Conservation (phyloP, 164 flowering plant genomes). For the Sedum album region DNA sequence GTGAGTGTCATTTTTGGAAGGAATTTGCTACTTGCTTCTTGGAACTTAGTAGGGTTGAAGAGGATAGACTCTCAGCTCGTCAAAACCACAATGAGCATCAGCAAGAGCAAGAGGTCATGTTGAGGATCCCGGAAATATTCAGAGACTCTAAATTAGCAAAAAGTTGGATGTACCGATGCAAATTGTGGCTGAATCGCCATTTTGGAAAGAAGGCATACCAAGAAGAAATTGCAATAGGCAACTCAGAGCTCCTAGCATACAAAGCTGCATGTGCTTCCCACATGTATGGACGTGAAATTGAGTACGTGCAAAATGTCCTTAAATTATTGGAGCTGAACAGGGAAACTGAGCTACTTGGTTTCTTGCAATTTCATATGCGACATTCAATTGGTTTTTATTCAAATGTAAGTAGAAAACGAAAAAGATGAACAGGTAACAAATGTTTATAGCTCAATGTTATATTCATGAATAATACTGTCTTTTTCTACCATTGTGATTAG, state of each 20-base stretch:
- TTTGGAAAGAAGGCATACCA: constrained; percentile 31
- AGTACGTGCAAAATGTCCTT: not conserved
- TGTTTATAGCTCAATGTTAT: not conserved
- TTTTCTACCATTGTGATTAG: too few species aligned
- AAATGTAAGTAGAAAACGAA: not conserved
- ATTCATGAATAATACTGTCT: too few species aligned
- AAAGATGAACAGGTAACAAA: not conserved
- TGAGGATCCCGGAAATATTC: constrained; percentile 29
- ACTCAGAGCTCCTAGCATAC: constrained; percentile 39
- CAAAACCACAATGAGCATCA: constrained; percentile 19
- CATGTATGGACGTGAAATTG: constrained; percentile 6
- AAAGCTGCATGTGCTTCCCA: constrained; percentile 68
- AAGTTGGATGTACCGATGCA: constrained; percentile 55
- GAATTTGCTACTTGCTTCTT: constrained; percentile 60
- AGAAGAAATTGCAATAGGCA: constrained; percentile 50
- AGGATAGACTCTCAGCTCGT: constrained; percentile 45
- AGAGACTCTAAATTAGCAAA: constrained; percentile 25
- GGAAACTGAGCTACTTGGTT: not conserved
- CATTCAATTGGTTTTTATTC: constrained; percentile 7
- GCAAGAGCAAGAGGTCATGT: not conserved
- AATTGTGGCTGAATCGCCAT: constrained; percentile 73
- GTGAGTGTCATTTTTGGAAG: constrained; percentile 40
- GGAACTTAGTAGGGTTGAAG: constrained; percentile 39
- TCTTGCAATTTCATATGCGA: constrained; percentile 7
- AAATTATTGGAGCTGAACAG: not conserved